These are phyloP conservation scores for Sporothrix protearum DNA, from an alignment of 2,329 filamentous ascomycete genomes.

Conservation along the genomic window DNA sequence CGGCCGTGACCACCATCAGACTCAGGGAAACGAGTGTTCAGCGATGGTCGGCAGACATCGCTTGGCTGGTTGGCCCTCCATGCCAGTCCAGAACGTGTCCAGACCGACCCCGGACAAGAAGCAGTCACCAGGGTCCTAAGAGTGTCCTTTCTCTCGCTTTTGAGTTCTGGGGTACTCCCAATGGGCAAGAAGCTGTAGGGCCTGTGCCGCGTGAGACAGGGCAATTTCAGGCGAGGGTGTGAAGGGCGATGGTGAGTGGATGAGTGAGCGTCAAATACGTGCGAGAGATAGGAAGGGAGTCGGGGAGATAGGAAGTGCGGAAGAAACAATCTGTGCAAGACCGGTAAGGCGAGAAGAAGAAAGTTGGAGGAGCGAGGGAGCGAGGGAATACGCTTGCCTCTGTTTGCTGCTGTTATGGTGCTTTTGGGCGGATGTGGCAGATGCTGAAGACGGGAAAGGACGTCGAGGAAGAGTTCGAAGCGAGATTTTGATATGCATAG, in stretches of 20 bases:
- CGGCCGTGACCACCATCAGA: neutral
- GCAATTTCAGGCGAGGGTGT: neutral
- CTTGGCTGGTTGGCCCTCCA: neutral
- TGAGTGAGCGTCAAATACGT: neutral
- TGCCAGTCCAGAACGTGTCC: neutral
- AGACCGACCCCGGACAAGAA: neutral
- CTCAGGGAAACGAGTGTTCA: neutral
- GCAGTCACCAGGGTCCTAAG: neutral
- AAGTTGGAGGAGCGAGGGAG: neutral
- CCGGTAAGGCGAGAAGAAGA: neutral
- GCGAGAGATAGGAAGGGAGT: neutral
- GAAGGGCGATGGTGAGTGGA: neutral
- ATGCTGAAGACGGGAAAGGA: neutral
- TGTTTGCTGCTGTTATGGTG: neutral
- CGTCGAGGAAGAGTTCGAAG: neutral
- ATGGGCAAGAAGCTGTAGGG: neutral
- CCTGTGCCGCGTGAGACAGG: neutral
- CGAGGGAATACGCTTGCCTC: neutral
- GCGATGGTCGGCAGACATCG: neutral
- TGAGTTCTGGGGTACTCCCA: no score
- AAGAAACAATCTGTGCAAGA: neutral
- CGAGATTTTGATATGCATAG: conserved; percentile 8
- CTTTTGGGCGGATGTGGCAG: neutral
- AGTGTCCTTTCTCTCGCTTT: no score
- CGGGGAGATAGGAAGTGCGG: neutral